Base-by-base conservation (phyloP, 257 asterid genomes). In the Solanum paucissectum region DNA sequence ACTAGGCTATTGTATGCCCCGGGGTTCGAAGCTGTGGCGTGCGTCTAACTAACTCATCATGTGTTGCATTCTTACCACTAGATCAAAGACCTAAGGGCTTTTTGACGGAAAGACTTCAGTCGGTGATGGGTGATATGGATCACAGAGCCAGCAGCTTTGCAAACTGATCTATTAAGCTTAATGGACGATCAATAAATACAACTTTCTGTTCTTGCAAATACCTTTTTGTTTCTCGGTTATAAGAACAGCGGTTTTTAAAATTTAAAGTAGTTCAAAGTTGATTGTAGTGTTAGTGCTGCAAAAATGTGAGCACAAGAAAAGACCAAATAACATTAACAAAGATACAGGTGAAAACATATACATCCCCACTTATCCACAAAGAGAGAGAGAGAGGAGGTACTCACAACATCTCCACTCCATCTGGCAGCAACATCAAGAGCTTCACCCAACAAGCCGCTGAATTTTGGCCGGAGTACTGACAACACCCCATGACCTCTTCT, bases 391-490 rank as follows among this genome's bases (percentile, higher is more conserved):
- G 85, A 71, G 76, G 77, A 72, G 88, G 89, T 87, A 94, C 99
- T 91, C 76, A 97, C 99, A 91, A 97, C 99, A 91, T 97, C 99
- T 86, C 99, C 99, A 87, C 98, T 97, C 99, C 99, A 97, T 92
- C 98, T 92, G 89, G 96, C 99, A 90, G 99, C 98, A 89, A 97
- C 98, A 93, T 97, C 99, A 69, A 97, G 91, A 92, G 99, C 99
- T 91, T 97, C 99, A 75, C 99, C 99, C 93, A 97, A 88, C 79
- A 95, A 95, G 90, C 99, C 99, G 87, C 99, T 97, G 93, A 97
- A 97, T 91, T 97, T 97, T 83, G 99, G 99, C 88, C 94, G 95
- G 74, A 96, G 94, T 87, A 97, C 98, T 87, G 99, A 97, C 85
- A 97, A 86, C 86, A 92, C 92, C 64, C 99, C 99, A 88, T 97